A percentile compares a stretch with the other conserved stretches of the same genome.
Conservation (phyloP, 1,284 basidiomycete genomes). For the Jaminaea rosea region DNA sequence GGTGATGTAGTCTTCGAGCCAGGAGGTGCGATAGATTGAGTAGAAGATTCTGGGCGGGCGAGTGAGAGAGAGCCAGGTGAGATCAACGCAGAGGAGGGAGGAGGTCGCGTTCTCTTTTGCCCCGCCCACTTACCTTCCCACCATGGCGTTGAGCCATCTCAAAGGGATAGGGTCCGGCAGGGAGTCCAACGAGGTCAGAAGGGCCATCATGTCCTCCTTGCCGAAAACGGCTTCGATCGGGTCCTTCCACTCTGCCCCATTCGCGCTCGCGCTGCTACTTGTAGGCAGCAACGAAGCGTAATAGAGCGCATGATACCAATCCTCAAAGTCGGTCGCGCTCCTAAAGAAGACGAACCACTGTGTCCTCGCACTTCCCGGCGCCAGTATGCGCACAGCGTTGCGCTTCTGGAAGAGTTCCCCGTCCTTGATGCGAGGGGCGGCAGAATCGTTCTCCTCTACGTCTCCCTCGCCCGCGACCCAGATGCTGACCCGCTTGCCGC, state of each 20-base stretch:
- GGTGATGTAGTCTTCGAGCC: constrained; percentile 73
- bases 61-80: not conserved
- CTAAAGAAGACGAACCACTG: constrained; percentile 46
- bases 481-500: constrained; percentile 39
- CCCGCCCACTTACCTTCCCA: constrained; percentile 67
- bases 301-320: constrained; percentile 87
- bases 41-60: constrained; percentile 59
- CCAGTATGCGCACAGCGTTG: constrained; percentile 40
- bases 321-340: constrained; percentile 54
- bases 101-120: no score
- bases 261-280: no score
- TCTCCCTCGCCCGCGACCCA: constrained; percentile 33
- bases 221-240: constrained; percentile 60
- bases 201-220: constrained; percentile 67
- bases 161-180: constrained; percentile 90
- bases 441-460: constrained; percentile 20
- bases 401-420: constrained; percentile 44
- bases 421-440: constrained; percentile 19
- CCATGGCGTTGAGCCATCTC: constrained; percentile 88
- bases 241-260: constrained; percentile 4
- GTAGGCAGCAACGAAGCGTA: constrained; percentile 56
- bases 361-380: not conserved
- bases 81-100: no score
- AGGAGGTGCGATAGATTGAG: constrained; percentile 74
- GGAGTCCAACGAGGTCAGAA: constrained; percentile 76